Percentiles rank a stretch among this genome's conserved stretches.
Conservation (phyloP, 371 early-diverging fungal species). For the Mucor racemosus region DNA sequence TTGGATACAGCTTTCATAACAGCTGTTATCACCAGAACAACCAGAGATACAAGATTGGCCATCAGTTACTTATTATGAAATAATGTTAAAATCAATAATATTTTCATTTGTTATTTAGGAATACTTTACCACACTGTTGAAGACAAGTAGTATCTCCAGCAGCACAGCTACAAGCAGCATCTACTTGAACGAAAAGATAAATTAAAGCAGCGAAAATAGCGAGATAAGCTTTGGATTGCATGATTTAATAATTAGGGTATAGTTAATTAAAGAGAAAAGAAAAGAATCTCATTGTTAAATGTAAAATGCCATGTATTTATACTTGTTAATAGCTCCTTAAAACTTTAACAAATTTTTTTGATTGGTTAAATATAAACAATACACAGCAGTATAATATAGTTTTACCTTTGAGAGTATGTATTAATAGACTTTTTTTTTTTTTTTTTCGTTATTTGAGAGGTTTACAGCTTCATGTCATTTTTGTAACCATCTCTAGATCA, state of each 20-base stretch:
- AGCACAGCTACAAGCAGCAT: conserved; percentile 25
- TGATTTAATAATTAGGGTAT: background rate
- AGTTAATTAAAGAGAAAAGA: conserved; percentile 1
- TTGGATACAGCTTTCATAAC: conserved; percentile 24
- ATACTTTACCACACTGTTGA: conserved; percentile 25
- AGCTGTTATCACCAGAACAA: conserved; percentile 19
- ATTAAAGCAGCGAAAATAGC: conserved; percentile 8
- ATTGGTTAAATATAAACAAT: background rate
- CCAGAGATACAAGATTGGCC: conserved; percentile 19
- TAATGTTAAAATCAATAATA: background rate
- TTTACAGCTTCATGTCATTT: background rate
- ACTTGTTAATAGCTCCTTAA: background rate
- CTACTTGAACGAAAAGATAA: conserved; percentile 17
- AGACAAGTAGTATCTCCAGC: conserved; percentile 21
- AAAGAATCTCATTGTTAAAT: conserved; percentile 1
- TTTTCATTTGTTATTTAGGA: background rate
- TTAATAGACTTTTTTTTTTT: background rate
- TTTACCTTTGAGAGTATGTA: background rate
- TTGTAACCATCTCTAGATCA: conserved; percentile 6
- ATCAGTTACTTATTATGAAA: conserved; percentile 18
- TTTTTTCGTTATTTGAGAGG: background rate
- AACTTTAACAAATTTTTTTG: background rate
- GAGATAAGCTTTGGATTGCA: conserved; percentile 14
- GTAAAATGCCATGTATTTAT: background rate
- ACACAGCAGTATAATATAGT: background rate